phyloP scores from a whole-genome alignment of 257 asterid species.

The Vinca minor region DNA sequence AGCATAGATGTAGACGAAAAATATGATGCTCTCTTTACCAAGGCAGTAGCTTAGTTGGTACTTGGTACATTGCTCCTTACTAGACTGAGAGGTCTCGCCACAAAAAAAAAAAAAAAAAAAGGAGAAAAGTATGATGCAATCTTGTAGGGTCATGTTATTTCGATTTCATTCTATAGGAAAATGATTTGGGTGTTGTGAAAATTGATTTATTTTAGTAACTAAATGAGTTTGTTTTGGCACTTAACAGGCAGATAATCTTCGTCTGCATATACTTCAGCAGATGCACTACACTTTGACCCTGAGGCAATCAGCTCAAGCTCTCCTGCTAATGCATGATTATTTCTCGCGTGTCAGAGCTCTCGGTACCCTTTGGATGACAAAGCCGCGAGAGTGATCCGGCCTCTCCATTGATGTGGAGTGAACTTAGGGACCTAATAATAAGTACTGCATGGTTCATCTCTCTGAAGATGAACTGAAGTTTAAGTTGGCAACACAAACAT shows the following conservation, averaged over 20 bases:
- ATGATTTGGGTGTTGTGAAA: neutral
- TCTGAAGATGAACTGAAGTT: too few species aligned
- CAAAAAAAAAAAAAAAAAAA: too few species aligned
- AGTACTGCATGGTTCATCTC: too few species aligned
- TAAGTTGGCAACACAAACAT: too few species aligned
- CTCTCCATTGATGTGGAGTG: neutral
- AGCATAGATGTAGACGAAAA: neutral
- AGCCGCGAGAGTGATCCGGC: conserved; percentile 56
- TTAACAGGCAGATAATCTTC: conserved; percentile 72
- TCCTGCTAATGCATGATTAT: conserved; percentile 63
- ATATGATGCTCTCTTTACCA: too few species aligned
- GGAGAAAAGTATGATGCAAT: too few species aligned
- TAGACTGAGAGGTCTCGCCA: too few species aligned
- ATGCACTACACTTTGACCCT: conserved; percentile 74
- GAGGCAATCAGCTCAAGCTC: conserved; percentile 85
- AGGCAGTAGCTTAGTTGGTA: too few species aligned
- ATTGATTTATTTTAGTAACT: neutral
- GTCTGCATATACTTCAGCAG: conserved; percentile 81
- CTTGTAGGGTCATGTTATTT: neutral
- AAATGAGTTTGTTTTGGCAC: neutral
- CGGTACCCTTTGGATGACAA: conserved; percentile 86
- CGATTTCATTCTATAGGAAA: neutral
- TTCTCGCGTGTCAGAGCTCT: conserved; percentile 88
- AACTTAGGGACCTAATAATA: too few species aligned
- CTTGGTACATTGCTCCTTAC: too few species aligned